These are phyloP conservation scores for Pterocarpus macrocarpus DNA, from an alignment of 306 rosid genomes.

Conservation along the genomic window DNA sequence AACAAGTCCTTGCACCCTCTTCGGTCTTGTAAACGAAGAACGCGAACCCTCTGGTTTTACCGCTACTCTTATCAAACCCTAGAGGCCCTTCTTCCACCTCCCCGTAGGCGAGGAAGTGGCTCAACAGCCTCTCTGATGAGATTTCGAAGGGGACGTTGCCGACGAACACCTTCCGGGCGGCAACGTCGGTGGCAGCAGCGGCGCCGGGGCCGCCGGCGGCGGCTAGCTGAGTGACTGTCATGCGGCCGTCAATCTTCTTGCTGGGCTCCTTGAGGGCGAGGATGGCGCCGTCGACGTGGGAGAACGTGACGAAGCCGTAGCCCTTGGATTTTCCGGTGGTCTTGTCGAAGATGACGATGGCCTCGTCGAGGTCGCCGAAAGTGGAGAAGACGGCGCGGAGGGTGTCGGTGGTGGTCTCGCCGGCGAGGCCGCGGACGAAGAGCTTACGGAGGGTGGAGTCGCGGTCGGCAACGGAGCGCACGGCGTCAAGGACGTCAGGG, in stretches of 20 bases:
- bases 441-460: constrained; percentile 83
- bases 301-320: constrained; percentile 83
- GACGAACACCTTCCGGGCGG: constrained; percentile 78
- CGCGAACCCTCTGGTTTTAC: constrained; percentile 84
- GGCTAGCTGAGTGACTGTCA: constrained; percentile 90
- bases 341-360: constrained; percentile 83
- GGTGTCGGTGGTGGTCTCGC: constrained; percentile 84
- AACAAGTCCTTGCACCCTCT: constrained; percentile 82
- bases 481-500: constrained; percentile 70
- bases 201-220: constrained; percentile 62
- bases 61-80: constrained; percentile 90
- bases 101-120: constrained; percentile 72
- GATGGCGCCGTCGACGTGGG: constrained; percentile 84
- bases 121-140: constrained; percentile 70
- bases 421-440: constrained; percentile 89
- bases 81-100: constrained; percentile 94
- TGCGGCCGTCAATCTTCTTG: constrained; percentile 89
- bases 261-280: constrained; percentile 88
- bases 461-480: constrained; percentile 74
- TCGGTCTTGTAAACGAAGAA: constrained; percentile 80
- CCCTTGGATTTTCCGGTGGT: constrained; percentile 81
- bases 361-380: constrained; percentile 87
- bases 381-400: constrained; percentile 79
- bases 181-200: constrained; percentile 37
- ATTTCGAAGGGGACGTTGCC: constrained; percentile 87